Evolutionary conservation across 192 early-diverging fungal species (phyloP), one percentile per base, ranked within the genome.

Genomic region (Allomyces arbusculus): DNA sequence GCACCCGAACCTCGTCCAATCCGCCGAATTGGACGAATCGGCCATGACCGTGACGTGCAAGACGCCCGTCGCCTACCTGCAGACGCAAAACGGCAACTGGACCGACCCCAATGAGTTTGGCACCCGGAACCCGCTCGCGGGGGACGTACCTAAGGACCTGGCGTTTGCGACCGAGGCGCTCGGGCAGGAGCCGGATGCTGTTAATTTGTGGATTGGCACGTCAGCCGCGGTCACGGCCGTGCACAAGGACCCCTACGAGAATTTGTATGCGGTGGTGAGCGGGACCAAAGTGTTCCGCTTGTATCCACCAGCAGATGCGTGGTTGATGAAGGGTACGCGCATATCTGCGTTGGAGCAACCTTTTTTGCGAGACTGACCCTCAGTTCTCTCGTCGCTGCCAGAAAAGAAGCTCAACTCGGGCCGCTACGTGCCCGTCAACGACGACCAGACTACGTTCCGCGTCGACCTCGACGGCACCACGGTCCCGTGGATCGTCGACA

Each of bases 231-330:
- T 65, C 23, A 78, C 80, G 2, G 72, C 76, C 8, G 55, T 79
- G 23, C 80, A 82, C 68, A 82, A 79, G 66, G 80, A 82, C 62
- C 76, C 72, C 44, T 82, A 82, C 64, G 80, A 82, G 61, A 82
- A 82, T 64, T 61, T 82, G 1, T 82, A 80, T 64, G 62, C 70
- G 14, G 80, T 82, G 23, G 43, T 79, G 10, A 64, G 72, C 16
- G 80, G 80, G 1, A 50, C 26, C 10, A 82, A 82, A 62, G 71
- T 70, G 1, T 82, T 82, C 65, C 68, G 68, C 1, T 62, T 82
- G 69, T 76, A 63, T 65, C 64, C 69, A 16, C 69, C 69, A 5
- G 65, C 64, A 23, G 68, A 69, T 23, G 40, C 33, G 11, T 69
- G 58, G 44, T 20, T n/a, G 1, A 26, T 69, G 23, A 33, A 68